These are phyloP conservation scores for Vanrija sp. DNA, from an alignment of 1,284 basidiomycete genomes.

Conservation along the genomic window DNA sequence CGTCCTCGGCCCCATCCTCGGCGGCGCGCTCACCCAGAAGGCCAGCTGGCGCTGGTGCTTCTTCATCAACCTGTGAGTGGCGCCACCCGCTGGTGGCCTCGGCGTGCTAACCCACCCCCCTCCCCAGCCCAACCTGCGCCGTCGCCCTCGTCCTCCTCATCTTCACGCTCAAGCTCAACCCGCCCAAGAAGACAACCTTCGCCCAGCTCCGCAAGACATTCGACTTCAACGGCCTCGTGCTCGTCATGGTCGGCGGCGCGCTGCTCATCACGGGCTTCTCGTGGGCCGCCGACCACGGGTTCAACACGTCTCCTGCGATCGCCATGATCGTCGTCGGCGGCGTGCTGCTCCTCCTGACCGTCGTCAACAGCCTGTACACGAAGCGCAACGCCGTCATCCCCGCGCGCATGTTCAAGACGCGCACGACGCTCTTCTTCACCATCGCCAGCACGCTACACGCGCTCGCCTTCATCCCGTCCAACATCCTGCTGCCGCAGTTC, in stretches of 20 bases:
- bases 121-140: slow-evolving; percentile 32
- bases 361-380: slow-evolving; percentile 66
- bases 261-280: slow-evolving; percentile 74
- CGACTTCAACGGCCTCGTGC: slow-evolving; percentile 47
- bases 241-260: slow-evolving; percentile 69
- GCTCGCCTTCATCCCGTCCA: slow-evolving; percentile 32
- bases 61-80: not conserved
- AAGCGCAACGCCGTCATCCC: slow-evolving; percentile 70
- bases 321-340: slow-evolving; percentile 67
- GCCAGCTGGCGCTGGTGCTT: slow-evolving; percentile 31
- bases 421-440: slow-evolving; percentile 43
- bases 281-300: slow-evolving; percentile 45
- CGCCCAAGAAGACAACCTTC: slow-evolving; percentile 14
- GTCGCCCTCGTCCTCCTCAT: slow-evolving; percentile 67
- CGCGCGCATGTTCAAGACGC: slow-evolving; percentile 35
- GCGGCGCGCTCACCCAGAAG: slow-evolving; percentile 36
- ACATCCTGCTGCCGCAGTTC: slow-evolving; percentile 40
- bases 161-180: slow-evolving; percentile 76
- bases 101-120: too few relatives aligned
- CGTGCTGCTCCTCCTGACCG: slow-evolving; percentile 57
- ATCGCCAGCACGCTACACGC: slow-evolving; percentile 34
- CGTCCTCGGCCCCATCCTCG: slow-evolving; percentile 50
- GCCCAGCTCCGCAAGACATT: slow-evolving; percentile 35
- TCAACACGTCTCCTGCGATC: slow-evolving; percentile 58
- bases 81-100: slow-evolving; percentile 43